A percentile compares a stretch with the other conserved stretches of the same genome.
phyloP scores from a whole-genome alignment of 2,329 filamentous ascomycete genomes.

The Xenoacremonium recifei region DNA sequence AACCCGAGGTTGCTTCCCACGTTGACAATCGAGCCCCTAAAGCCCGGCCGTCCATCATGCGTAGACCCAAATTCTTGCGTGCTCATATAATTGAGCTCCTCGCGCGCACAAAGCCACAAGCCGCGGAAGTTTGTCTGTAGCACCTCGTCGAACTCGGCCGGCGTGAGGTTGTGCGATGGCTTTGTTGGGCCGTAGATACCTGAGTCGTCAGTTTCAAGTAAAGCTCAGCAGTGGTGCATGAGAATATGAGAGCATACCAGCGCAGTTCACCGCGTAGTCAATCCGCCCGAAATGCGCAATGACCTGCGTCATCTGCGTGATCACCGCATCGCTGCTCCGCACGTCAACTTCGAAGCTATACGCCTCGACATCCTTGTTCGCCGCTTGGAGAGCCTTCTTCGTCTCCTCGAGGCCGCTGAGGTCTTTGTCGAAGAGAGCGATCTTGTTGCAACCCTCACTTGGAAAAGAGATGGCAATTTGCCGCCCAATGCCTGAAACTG shows the following conservation, averaged over 20 bases:
- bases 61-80: slow-evolving; percentile 39
- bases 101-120: slow-evolving; percentile 42
- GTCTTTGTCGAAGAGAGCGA: slow-evolving; percentile 41
- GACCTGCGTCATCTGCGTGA: slow-evolving; percentile 29
- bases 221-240: background rate
- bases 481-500: slow-evolving; percentile 15
- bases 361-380: slow-evolving; percentile 7
- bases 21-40: slow-evolving; percentile 43
- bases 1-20: slow-evolving; percentile 43
- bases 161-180: slow-evolving; percentile 33
- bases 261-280: slow-evolving; percentile 47
- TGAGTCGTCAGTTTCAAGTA: slow-evolving; percentile 7
- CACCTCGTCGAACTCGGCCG: slow-evolving; percentile 41
- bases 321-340: slow-evolving; percentile 32
- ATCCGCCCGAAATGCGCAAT: slow-evolving; percentile 37
- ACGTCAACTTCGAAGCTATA: slow-evolving; percentile 33
- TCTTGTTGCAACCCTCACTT: slow-evolving; percentile 39
- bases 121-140: slow-evolving; percentile 44
- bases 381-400: slow-evolving; percentile 4
- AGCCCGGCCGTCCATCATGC: slow-evolving; percentile 40
- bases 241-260: slow-evolving; percentile 26
- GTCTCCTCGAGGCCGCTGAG: slow-evolving; percentile 32
- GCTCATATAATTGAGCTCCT: slow-evolving; percentile 42
- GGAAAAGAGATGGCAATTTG: slow-evolving; percentile 41
- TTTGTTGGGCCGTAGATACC: slow-evolving; percentile 38